These are phyloP conservation scores for Vitis labrusca DNA, from an alignment of 164 flowering plant genomes.

Conservation along the genomic window DNA sequence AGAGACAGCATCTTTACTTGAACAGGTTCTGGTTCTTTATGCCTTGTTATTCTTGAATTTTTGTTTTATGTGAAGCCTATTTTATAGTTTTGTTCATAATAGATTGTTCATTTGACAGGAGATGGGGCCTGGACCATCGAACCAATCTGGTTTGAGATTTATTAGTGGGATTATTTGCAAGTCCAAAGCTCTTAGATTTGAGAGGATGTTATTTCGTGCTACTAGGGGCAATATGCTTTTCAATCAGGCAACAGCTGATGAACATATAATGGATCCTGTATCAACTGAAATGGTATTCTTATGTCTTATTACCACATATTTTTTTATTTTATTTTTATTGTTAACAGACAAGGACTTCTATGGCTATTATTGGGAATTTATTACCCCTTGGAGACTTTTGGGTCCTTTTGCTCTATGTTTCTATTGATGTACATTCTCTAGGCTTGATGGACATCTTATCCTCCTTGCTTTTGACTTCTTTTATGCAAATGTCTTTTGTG, in stretches of 20 bases:
- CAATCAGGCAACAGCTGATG: constrained; percentile 88
- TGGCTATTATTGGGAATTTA: neutral
- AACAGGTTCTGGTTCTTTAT: constrained; percentile 48
- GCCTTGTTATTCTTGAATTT: constrained; percentile 1
- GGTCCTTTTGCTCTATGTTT: neutral
- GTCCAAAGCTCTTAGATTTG: constrained; percentile 79
- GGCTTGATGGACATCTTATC: neutral
- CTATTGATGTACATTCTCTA: neutral
- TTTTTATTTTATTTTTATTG: neutral
- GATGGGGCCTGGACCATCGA: constrained; percentile 61
- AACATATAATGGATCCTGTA: constrained; percentile 72
- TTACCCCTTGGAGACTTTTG: neutral
- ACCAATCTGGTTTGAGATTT: constrained; percentile 85
- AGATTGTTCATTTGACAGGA: constrained; percentile 50
- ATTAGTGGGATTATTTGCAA: constrained; percentile 86
- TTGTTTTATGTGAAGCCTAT: constrained; percentile 3
- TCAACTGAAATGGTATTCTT: constrained; percentile 72
- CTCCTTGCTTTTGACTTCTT: neutral
- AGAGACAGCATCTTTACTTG: constrained; percentile 79
- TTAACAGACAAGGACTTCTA: no score
- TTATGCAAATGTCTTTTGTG: neutral
- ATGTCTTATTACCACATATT: constrained; percentile 4
- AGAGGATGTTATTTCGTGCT: constrained; percentile 96
- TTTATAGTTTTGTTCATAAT: constrained; percentile 8
- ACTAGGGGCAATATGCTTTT: constrained; percentile 99